phyloP scores from a whole-genome alignment of 495 filamentous ascomycete genomes.

The Hypoxylon subgilvum region DNA sequence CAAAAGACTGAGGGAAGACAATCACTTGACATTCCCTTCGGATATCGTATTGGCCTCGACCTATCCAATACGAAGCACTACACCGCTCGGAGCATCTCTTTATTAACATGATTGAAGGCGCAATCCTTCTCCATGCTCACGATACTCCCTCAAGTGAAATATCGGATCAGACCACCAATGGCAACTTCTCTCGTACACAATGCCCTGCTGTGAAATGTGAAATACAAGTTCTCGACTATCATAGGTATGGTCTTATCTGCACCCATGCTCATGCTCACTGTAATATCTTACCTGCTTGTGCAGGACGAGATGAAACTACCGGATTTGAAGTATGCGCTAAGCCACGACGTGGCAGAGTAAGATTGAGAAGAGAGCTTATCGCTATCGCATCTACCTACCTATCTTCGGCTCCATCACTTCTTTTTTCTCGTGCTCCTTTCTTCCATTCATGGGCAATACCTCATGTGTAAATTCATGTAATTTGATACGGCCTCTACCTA shows the following conservation, averaged over 20 bases:
- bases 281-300: not conserved
- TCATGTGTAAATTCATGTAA: no score
- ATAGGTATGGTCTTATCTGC: not conserved
- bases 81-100: no score
- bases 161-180: not conserved
- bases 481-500: no score
- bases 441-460: no score
- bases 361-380: not conserved
- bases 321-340: not conserved
- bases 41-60: not conserved
- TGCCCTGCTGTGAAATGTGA: not conserved
- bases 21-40: not conserved
- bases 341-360: slow-evolving; percentile 8
- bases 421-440: no score
- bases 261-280: not conserved
- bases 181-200: not conserved
- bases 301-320: not conserved
- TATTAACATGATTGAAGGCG: no score
- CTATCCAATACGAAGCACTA: not conserved
- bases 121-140: not conserved
- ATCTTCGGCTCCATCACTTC: no score
- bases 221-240: not conserved
- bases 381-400: no score
- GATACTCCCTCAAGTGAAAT: not conserved
- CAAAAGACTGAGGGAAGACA: not conserved